Evolutionary conservation across 805 yeast species (phyloP).

Genomic region (Yamadazyma nakazawae): DNA sequence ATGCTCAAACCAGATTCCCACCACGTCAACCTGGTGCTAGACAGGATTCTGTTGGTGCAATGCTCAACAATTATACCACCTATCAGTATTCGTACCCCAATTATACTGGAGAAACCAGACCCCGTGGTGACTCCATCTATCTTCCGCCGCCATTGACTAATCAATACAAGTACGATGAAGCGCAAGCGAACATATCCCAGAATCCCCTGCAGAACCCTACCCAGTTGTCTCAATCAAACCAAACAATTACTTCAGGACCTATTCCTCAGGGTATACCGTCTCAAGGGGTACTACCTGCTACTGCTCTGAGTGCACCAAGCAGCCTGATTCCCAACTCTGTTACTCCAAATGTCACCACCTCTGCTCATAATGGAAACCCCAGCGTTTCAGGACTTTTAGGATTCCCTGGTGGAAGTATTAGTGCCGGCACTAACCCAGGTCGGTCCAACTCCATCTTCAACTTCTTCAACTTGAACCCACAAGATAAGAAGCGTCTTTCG

Average conservation of each 20-base stretch:
- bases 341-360: not conserved
- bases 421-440: not conserved
- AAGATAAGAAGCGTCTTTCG: slow-evolving; percentile 26
- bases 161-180: not conserved
- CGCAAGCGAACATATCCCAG: not conserved
- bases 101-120: slow-evolving; percentile 15
- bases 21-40: slow-evolving; percentile 3
- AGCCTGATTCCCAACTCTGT: not conserved
- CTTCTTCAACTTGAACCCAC: slow-evolving; percentile 15
- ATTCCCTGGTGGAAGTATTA: slow-evolving; percentile 8
- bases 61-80: slow-evolving; percentile 7
- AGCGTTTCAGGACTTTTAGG: slow-evolving; percentile 2
- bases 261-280: not conserved
- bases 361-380: slow-evolving; percentile 1
- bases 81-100: slow-evolving; percentile 5
- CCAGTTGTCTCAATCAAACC: not conserved
- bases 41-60: slow-evolving; percentile 12
- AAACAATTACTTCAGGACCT: not conserved
- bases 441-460: slow-evolving; percentile 40
- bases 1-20: not conserved
- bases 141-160: slow-evolving; percentile 33
- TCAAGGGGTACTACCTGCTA: not conserved
- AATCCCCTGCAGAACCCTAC: not conserved
- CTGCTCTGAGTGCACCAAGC: not conserved
- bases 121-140: slow-evolving; percentile 37